phyloP scores from a whole-genome alignment of 1,139 yeast species.

The Zygosaccharomyces sapae region DNA sequence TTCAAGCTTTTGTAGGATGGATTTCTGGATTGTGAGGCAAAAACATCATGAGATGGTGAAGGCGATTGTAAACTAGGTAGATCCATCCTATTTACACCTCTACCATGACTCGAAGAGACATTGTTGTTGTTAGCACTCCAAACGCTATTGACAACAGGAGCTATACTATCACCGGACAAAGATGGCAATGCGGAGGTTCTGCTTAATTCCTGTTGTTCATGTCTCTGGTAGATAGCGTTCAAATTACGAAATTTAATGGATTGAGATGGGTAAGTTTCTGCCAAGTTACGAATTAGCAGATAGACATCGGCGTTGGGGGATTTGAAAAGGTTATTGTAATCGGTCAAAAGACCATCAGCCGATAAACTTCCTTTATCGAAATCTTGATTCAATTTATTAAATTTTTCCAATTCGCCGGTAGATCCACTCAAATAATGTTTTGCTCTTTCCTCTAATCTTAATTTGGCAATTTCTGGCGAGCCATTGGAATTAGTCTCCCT shows the following conservation, averaged over 20 bases:
- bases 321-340: conserved; percentile 53
- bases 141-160: conserved; percentile 25
- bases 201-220: conserved; percentile 25
- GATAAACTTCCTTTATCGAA: conserved; percentile 47
- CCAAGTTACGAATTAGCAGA: conserved; percentile 52
- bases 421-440: conserved; percentile 66
- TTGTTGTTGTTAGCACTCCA: conserved; percentile 27
- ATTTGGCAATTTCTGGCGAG: conserved; percentile 47
- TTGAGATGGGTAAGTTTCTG: conserved; percentile 48
- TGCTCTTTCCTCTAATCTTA: conserved; percentile 80
- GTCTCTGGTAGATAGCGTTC: conserved; percentile 31
- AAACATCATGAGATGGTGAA: conserved; percentile 24
- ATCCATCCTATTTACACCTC: conserved; percentile 19
- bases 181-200: conserved; percentile 51
- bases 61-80: conserved; percentile 31
- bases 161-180: conserved; percentile 39
- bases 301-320: conserved; percentile 46
- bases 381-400: conserved; percentile 47
- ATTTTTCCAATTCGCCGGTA: conserved; percentile 44
- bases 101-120: conserved; percentile 16
- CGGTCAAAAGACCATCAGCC: conserved; percentile 48
- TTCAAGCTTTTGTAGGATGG: conserved; percentile 14
- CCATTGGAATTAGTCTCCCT: conserved; percentile 16
- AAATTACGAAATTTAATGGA: conserved; percentile 38
- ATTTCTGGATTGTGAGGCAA: conserved; percentile 15